Conservation (phyloP, 2,329 filamentous ascomycete species). For the Pestalotiopsis sp. region DNA sequence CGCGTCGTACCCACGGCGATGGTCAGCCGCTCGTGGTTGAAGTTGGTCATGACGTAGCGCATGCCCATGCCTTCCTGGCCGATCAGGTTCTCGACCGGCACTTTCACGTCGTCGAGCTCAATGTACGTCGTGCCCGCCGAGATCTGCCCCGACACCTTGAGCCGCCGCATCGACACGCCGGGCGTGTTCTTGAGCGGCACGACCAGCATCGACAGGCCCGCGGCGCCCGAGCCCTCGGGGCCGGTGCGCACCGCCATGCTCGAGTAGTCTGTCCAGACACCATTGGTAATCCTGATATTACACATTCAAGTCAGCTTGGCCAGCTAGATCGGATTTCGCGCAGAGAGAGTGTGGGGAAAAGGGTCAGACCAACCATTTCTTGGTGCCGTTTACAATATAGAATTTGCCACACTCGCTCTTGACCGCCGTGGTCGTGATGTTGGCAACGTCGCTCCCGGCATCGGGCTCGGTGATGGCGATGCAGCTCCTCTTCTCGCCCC, state of each 20-base stretch:
- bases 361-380: slow-evolving; percentile 64
- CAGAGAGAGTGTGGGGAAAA: background rate
- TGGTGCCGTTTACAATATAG: slow-evolving; percentile 74
- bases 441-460: slow-evolving; percentile 74
- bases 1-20: slow-evolving; percentile 69
- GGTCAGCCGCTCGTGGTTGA: slow-evolving; percentile 75
- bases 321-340: background rate
- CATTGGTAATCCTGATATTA: slow-evolving; percentile 76
- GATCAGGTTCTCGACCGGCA: slow-evolving; percentile 71
- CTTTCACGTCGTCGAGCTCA: slow-evolving; percentile 74
- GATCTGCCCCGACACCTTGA: slow-evolving; percentile 69
- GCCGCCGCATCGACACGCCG: slow-evolving; percentile 69
- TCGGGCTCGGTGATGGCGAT: slow-evolving; percentile 81
- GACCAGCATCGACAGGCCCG: slow-evolving; percentile 68
- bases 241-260: slow-evolving; percentile 77
- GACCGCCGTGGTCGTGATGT: slow-evolving; percentile 69
- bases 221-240: slow-evolving; percentile 55
- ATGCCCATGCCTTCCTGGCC: slow-evolving; percentile 73
- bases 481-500: slow-evolving; percentile 67
- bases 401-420: slow-evolving; percentile 65
- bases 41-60: slow-evolving; percentile 77
- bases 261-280: slow-evolving; percentile 69
- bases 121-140: slow-evolving; percentile 75
- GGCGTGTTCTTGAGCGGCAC: slow-evolving; percentile 70
- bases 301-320: slow-evolving; percentile 22